Evolutionary conservation across 164 flowering plant genomes (phyloP).

Genomic region (Malania oleifera): DNA sequence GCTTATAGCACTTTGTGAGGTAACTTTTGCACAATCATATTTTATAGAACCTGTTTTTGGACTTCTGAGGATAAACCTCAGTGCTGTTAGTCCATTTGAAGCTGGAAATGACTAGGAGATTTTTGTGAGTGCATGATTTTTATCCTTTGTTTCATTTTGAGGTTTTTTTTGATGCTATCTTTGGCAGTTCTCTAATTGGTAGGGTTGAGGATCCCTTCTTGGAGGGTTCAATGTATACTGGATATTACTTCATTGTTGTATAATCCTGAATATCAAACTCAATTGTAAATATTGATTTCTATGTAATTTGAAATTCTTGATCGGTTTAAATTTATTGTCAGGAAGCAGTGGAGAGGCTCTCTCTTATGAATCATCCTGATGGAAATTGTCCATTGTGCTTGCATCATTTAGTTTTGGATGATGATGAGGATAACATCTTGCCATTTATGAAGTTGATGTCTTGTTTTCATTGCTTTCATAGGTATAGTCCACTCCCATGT

Average conservation of each 20-base stretch:
- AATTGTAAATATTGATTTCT: not conserved
- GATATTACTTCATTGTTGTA: not conserved
- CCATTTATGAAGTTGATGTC: slow-evolving; percentile 99
- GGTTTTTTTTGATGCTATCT: not conserved
- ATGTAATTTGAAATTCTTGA: not conserved
- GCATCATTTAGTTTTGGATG: slow-evolving; percentile 57
- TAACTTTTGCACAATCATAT: slow-evolving; percentile 19
- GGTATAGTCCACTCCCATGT: slow-evolving; percentile 31
- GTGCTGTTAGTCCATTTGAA: not conserved
- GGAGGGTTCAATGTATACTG: not conserved
- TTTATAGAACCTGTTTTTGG: not conserved
- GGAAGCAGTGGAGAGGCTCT: slow-evolving; percentile 86
- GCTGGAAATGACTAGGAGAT: no score
- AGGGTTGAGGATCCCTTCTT: not conserved
- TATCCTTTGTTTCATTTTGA: not conserved
- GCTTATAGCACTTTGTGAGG: slow-evolving; percentile 93
- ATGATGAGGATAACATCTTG: slow-evolving; percentile 20
- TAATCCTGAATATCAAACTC: not conserved
- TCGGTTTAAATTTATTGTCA: slow-evolving; percentile 14
- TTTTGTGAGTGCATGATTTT: not conserved
- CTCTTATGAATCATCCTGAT: slow-evolving; percentile 90
- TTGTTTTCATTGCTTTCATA: slow-evolving; percentile 94
- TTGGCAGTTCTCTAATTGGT: not conserved
- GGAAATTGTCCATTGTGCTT: slow-evolving; percentile 90
- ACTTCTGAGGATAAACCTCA: not conserved